Percentiles rank a stretch among this genome's conserved stretches.
Evolutionary conservation across 495 filamentous ascomycete species (phyloP).

Genomic region (Cercophora sp.): DNA sequence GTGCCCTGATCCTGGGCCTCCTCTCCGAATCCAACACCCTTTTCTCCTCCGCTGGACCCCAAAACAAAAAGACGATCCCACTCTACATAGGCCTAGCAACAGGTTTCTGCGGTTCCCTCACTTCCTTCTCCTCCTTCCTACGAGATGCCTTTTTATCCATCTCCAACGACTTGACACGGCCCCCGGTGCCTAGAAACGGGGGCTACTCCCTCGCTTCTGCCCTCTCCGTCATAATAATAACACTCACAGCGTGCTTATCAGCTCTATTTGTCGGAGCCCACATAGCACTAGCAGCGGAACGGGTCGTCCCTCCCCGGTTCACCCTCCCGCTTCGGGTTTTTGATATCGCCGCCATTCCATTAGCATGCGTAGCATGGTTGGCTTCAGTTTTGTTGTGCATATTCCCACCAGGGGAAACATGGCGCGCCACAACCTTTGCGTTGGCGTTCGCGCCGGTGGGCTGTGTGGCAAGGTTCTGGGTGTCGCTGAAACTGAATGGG

Average conservation of each 20-base stretch:
- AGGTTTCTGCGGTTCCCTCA: conserved; percentile 91
- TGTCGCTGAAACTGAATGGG: conserved; percentile 63
- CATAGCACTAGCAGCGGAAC: conserved; percentile 61
- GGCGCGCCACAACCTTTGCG: conserved; percentile 77
- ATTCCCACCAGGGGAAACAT: conserved; percentile 68
- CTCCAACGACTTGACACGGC: conserved; percentile 58
- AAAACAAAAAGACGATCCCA: conserved; percentile 76
- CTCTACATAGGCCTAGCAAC: conserved; percentile 89
- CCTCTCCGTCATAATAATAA: conserved; percentile 63
- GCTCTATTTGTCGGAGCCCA: conserved; percentile 74
- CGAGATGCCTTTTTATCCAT: conserved; percentile 81
- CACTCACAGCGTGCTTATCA: conserved; percentile 62
- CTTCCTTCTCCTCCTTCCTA: conserved; percentile 87
- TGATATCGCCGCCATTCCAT: conserved; percentile 57
- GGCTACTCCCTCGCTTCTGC: conserved; percentile 82
- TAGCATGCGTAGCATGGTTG: conserved; percentile 73
- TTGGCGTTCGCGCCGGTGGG: conserved; percentile 84
- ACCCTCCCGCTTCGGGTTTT: conserved; percentile 53
- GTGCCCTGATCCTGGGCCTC: conserved; percentile 81
- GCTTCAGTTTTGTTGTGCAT: conserved; percentile 71
- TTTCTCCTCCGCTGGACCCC: conserved; percentile 55
- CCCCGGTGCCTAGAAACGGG: conserved; percentile 51
- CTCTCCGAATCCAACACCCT: conserved; percentile 73
- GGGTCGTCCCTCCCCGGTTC: conserved; percentile 53
- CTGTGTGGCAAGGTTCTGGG: conserved; percentile 70